phyloP scores from a whole-genome alignment of 2,329 filamentous ascomycete species.

The Talaromyces sp. region DNA sequence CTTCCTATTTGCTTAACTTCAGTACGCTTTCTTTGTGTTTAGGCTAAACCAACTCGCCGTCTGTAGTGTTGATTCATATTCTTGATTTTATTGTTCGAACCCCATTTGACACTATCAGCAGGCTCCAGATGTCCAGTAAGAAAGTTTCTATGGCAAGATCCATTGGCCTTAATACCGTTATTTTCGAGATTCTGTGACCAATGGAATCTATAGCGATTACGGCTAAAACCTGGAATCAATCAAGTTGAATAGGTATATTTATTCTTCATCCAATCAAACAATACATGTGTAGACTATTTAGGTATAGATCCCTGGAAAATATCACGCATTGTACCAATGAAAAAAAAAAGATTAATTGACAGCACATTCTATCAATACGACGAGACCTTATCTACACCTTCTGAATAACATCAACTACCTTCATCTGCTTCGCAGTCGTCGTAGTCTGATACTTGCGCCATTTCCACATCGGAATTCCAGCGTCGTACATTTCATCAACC shows the following conservation, averaged over 20 bases:
- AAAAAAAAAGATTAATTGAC: background rate
- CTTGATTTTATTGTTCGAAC: background rate
- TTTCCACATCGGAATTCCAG: constrained; percentile 30
- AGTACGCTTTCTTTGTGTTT: background rate
- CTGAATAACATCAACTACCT: constrained; percentile 20
- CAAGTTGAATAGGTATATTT: no score
- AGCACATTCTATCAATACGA: background rate
- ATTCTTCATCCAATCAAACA: no score
- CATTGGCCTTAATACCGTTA: no score
- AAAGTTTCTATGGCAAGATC: no score
- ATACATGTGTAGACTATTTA: no score
- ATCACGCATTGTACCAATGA: background rate
- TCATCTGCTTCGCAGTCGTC: constrained; percentile 19
- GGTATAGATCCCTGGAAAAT: background rate
- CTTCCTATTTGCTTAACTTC: background rate
- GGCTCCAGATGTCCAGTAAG: no score
- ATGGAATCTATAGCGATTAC: no score
- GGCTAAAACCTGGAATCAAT: no score
- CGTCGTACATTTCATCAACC: constrained; percentile 35
- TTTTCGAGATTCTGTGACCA: no score
- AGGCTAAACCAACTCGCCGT: background rate
- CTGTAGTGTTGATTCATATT: background rate
- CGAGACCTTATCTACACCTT: background rate
- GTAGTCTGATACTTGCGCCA: constrained; percentile 31
- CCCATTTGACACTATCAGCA: no score